A percentile compares a stretch with the other conserved stretches of the same genome.
Conservation (phyloP, 1,139 yeast genomes). For the Ogataea hybrid region DNA sequence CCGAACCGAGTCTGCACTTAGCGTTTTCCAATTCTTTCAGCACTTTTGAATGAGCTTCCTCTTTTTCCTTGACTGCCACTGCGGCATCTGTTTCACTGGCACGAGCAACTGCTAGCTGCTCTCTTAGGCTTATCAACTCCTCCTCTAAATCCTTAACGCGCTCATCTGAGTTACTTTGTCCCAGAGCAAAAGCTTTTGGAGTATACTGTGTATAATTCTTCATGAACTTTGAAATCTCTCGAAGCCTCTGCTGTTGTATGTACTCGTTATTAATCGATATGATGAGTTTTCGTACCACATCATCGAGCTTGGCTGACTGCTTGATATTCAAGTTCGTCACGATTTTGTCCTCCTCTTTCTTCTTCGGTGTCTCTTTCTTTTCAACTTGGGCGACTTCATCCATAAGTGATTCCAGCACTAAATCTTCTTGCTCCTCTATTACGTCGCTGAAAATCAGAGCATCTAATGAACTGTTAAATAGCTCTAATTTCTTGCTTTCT, state of each 20-base stretch:
- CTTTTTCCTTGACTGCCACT: conserved; percentile 1
- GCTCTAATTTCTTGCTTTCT: conserved; percentile 28
- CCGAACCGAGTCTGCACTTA: conserved; percentile 1
- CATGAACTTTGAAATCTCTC: conserved; percentile 28
- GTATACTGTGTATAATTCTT: conserved; percentile 32
- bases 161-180: conserved; percentile 7
- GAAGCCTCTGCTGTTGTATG: conserved; percentile 33
- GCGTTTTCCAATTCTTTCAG: conserved; percentile 9
- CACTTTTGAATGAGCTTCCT: not conserved
- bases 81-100: conserved; percentile 18
- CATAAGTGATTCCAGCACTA: conserved; percentile 24
- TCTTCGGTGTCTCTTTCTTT: conserved; percentile 2
- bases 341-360: conserved; percentile 5
- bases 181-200: conserved; percentile 2
- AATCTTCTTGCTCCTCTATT: conserved; percentile 31
- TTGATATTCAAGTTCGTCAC: conserved; percentile 26
- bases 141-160: conserved; percentile 23
- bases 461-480: conserved; percentile 52
- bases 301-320: conserved; percentile 28
- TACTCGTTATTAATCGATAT: conserved; percentile 33
- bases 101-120: conserved; percentile 21
- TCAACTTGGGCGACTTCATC: conserved; percentile 12
- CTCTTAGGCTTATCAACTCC: conserved; percentile 21
- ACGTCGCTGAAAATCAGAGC: conserved; percentile 81
- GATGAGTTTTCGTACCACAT: conserved; percentile 30